Base-by-base conservation (phyloP, 2,329 filamentous ascomycete genomes). In the Parafenestella ontariensis region DNA sequence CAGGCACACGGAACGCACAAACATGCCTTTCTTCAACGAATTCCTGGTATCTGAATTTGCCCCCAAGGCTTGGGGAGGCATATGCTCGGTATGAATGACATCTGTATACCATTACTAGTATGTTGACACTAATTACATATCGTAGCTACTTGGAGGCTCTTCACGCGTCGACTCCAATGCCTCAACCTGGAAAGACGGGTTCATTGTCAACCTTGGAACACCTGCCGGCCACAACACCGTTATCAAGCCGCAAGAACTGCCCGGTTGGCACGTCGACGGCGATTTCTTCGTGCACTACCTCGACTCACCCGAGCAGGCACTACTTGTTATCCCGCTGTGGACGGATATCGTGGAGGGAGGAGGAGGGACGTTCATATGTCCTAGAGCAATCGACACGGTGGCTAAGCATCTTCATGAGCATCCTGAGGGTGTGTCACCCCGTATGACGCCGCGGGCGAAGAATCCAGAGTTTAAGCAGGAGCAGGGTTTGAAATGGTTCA, bases 271-370 rank as follows among this genome's bases (percentile, higher is more conserved):
- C 72, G 85, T 89, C 17, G 87, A 90, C 72, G 87, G 88, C 8
- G 87, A 90, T 62, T 90, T 89, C 72, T 90, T 90, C 69, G 81
- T 88, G 5, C 88, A 90, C 76, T 91, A 87, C 61, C 82, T 91
- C 31, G 88, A 90, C 68, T 87, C 84, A 18, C 85, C 85, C 0
- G 88, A 91, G 75, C 88, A 91, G 71, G 88, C 80, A 0, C 74
- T 90, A 13, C 78, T 90, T 1, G 86, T 90, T 11, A 89, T 89
- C 36, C 87, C 88, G 1, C 72, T 90, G 5, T 90, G 87, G 76
- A 86, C 81, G 0, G 87, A 90, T 66, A 84, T 90, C 46, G 74
- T 77, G 8, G 73, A 83, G 0, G 79, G 81, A 29, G 87, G 85
- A 5, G 88, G 88, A 23, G 88, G 85, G 3, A 90, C 88, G 0